phyloP scores from a whole-genome alignment of 371 early-diverging fungal species.

The Mucor saturninus region DNA sequence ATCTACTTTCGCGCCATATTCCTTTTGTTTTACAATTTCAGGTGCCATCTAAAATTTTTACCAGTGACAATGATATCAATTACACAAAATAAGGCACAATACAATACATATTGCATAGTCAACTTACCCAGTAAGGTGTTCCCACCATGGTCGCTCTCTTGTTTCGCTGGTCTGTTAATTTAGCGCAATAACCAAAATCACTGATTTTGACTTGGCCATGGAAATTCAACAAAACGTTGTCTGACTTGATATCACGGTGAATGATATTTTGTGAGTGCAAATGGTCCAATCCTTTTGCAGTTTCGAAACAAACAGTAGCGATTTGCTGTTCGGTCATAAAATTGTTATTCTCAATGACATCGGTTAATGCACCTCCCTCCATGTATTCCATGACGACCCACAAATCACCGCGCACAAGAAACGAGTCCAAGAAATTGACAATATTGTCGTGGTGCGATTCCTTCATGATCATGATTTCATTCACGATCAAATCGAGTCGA shows the following conservation, averaged over 20 bases:
- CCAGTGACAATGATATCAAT: not conserved
- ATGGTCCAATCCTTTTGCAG: constrained; percentile 77
- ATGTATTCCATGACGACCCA: constrained; percentile 99
- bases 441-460: constrained; percentile 95
- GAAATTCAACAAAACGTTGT: constrained; percentile 80
- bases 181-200: constrained; percentile 95
- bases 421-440: constrained; percentile 94
- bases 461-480: constrained; percentile 97
- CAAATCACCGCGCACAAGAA: constrained; percentile 82
- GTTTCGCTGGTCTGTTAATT: constrained; percentile 71
- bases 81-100: not conserved
- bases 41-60: constrained; percentile 74
- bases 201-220: constrained; percentile 87
- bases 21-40: constrained; percentile 89
- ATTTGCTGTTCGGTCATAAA: constrained; percentile 89
- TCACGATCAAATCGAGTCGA: constrained; percentile 92
- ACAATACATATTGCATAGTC: not conserved
- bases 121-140: constrained; percentile 82
- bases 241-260: constrained; percentile 91
- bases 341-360: constrained; percentile 90
- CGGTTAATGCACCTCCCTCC: constrained; percentile 97
- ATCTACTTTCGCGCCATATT: constrained; percentile 89
- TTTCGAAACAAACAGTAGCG: constrained; percentile 84
- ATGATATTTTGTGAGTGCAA: constrained; percentile 84
- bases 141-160: constrained; percentile 92